These are phyloP conservation scores for Peronospora farinosa DNA, from an alignment of 352 stramenopile genomes.

Conservation along the genomic window DNA sequence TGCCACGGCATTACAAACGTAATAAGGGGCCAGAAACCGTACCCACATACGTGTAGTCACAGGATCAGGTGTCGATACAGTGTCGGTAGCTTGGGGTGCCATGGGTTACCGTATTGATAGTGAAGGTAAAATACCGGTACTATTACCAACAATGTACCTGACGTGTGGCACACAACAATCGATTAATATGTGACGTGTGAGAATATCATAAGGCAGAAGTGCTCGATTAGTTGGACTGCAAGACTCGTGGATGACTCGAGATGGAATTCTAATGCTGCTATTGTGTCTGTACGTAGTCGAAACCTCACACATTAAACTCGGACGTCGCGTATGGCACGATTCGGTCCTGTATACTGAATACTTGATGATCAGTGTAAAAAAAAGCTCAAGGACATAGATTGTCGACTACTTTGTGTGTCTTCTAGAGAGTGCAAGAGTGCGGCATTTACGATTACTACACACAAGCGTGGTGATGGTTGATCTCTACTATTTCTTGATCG, in stretches of 20 bases:
- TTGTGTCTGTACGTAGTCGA: too few species aligned
- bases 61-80: not conserved
- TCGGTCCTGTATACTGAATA: too few species aligned
- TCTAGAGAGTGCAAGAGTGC: too few species aligned
- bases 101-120: slow-evolving; percentile 1
- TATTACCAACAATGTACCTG: not conserved
- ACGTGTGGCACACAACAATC: too few species aligned
- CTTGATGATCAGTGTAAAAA: slow-evolving; percentile 3
- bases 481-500: slow-evolving; percentile 34
- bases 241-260: too few species aligned
- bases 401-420: slow-evolving; percentile 33
- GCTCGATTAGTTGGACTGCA: too few species aligned
- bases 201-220: not conserved
- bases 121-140: not conserved
- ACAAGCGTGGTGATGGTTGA: slow-evolving; percentile 28
- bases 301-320: too few species aligned
- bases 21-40: slow-evolving; percentile 68
- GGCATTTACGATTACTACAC: too few species aligned
- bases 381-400: slow-evolving; percentile 53
- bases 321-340: too few species aligned
- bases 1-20: slow-evolving; percentile 49
- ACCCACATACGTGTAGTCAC: slow-evolving; percentile 22
- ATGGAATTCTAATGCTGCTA: too few species aligned
- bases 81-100: not conserved
- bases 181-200: slow-evolving; percentile 6